These are phyloP conservation scores for Ascodesmis nigricans DNA, from an alignment of 495 filamentous ascomycete genomes.

Conservation along the genomic window DNA sequence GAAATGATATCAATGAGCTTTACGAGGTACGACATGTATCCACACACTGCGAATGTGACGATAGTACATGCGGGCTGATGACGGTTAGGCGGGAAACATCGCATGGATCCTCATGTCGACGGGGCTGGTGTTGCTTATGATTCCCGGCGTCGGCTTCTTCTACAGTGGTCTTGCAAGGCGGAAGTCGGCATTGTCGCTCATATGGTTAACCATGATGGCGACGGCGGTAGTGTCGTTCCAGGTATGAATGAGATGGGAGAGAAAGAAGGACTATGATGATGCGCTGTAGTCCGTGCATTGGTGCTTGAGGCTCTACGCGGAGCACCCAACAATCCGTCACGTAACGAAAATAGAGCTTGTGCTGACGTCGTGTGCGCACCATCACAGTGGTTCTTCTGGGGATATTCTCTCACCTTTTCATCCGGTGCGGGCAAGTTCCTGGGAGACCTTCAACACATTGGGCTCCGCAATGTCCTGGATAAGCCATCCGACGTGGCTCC, in stretches of 20 bases:
- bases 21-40: no score
- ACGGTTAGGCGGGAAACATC: constrained; percentile 55
- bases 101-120: constrained; percentile 77
- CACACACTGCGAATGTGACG: constrained; percentile 9
- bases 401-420: constrained; percentile 83
- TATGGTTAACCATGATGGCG: constrained; percentile 97
- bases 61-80: neutral
- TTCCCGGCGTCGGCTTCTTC: constrained; percentile 95
- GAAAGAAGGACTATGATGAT: no score
- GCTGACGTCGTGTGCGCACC: no score
- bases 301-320: no score
- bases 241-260: constrained; percentile 6
- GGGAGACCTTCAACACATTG: constrained; percentile 69
- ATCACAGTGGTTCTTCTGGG: constrained; percentile 90
- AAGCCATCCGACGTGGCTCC: constrained; percentile 61
- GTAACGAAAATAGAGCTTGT: no score
- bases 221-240: constrained; percentile 77
- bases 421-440: constrained; percentile 65
- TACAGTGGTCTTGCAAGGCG: constrained; percentile 93
- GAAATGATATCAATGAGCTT: no score
- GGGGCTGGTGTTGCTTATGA: constrained; percentile 88
- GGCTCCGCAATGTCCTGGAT: constrained; percentile 58
- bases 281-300: no score
- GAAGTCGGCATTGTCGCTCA: constrained; percentile 82
- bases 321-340: no score